Base-by-base conservation (phyloP, 129 eudicot genomes). In the Artemisia argyi region DNA sequence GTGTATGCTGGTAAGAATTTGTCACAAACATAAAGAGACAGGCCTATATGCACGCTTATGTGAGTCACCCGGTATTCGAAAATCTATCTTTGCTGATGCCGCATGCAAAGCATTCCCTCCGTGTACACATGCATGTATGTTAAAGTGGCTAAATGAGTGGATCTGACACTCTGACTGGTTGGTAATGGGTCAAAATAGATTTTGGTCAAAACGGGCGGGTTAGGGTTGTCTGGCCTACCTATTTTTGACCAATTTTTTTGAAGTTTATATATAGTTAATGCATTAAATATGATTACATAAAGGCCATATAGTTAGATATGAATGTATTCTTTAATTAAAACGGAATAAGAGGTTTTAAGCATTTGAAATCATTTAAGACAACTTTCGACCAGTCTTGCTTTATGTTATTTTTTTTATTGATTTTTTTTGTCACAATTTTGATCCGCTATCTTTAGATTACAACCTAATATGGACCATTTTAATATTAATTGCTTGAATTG, bases 401-500 rank as follows among this genome's bases (percentile, higher is more conserved):
- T 0, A 7, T 42, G 39, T 44, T 4, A 8, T 3, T 15, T 14
- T n/a, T n/a, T n/a, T n/a, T n/a, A n/a, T n/a, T n/a, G n/a, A n/a
- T n/a, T n/a, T n/a, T n/a, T n/a, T n/a, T n/a, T n/a, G 30, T 52
- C 11, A 16, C 73, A 15, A 8, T 7, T 69, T 53, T 69, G 17
- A 8, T 30, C 19, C 16, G 47, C 7, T 61, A 15, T 60, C 49
- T 24, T 59, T 26, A 59, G 42, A 72, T 58, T 59, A 47, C 57
- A 72, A n/a, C 32, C 46, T 14, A 3, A 20, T 7, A 47, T 72
- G 58, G 48, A 4, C 20, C 28, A 3, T 42, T 71, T 18, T 42
- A n/a, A 57, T 71, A 47, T 57, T 9, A 71, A 56, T 57, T 54
- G 75, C 3, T 56, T 69, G 65, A 56, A 39, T 53, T 69, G 42